Evolutionary conservation across 768 basidiomycete species (phyloP).

Genomic region (Suillus bovinus): DNA sequence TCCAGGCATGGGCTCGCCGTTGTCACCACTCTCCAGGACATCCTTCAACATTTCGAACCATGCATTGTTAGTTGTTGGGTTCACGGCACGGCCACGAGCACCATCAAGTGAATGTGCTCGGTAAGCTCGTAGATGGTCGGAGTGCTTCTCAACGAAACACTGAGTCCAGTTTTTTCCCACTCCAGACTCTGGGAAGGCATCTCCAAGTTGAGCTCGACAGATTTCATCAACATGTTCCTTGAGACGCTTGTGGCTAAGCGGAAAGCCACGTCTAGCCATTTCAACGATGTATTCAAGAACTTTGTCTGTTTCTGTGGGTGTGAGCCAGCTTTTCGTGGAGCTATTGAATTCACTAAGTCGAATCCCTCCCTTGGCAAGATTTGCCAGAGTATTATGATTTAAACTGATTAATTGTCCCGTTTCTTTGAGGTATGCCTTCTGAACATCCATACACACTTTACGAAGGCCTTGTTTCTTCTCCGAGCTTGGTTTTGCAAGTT

Average conservation of each 20-base stretch:
- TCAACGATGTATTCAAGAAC: constrained; percentile 32
- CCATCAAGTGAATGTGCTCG: background rate
- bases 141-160: constrained; percentile 29
- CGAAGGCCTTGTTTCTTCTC: constrained; percentile 7
- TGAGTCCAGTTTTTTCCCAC: constrained; percentile 40
- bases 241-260: constrained; percentile 24
- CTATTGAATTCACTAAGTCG: constrained; percentile 24
- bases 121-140: constrained; percentile 8
- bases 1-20: constrained; percentile 1
- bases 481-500: constrained; percentile 8
- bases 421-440: constrained; percentile 15
- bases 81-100: constrained; percentile 35
- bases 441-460: constrained; percentile 17
- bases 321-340: constrained; percentile 21
- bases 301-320: constrained; percentile 24
- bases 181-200: constrained; percentile 29
- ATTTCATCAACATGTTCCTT: constrained; percentile 29
- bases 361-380: constrained; percentile 16
- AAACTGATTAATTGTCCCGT: constrained; percentile 8
- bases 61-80: constrained; percentile 32
- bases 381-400: constrained; percentile 17
- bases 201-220: constrained; percentile 27
- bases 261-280: constrained; percentile 31
- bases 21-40: constrained; percentile 2
- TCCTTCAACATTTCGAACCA: constrained; percentile 20